A percentile compares a stretch with the other conserved stretches of the same genome.
Evolutionary conservation across 192 early-diverging fungal species (phyloP).

Genomic region (Entomortierella lignicola): DNA sequence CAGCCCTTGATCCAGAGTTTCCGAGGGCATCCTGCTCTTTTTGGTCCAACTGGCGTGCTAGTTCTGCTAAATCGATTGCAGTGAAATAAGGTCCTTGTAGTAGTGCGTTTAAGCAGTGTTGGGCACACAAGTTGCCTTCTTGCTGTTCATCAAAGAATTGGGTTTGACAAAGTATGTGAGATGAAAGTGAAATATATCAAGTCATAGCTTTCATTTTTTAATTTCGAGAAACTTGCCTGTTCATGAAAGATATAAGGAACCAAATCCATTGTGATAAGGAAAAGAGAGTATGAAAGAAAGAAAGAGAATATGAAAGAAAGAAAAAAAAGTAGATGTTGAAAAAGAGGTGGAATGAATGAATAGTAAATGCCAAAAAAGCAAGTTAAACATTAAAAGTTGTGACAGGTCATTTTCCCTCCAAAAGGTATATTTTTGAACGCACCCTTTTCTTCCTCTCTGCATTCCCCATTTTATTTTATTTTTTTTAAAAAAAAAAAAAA

Average conservation of each 20-base stretch:
- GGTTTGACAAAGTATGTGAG: slow-evolving; percentile 8
- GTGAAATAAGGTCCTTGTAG: slow-evolving; percentile 78
- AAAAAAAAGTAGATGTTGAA: neutral
- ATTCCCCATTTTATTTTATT: neutral
- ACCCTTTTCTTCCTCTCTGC: neutral
- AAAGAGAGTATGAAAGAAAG: too few species aligned
- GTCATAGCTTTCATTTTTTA: neutral
- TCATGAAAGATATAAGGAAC: slow-evolving; percentile 53
- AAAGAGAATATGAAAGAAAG: neutral
- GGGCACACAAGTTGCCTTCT: slow-evolving; percentile 85
- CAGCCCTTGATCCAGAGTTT: slow-evolving; percentile 33
- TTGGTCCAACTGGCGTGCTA: slow-evolving; percentile 75
- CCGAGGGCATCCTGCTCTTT: slow-evolving; percentile 62
- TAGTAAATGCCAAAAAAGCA: neutral
- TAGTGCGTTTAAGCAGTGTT: slow-evolving; percentile 84
- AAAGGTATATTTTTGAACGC: too few species aligned
- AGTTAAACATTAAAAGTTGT: neutral
- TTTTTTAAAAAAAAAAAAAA: neutral
- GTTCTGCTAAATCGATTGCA: slow-evolving; percentile 77
- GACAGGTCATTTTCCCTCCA: neutral
- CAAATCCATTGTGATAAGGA: slow-evolving; percentile 19
- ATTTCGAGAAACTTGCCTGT: slow-evolving; percentile 2
- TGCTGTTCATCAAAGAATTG: slow-evolving; percentile 52
- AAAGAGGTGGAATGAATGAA: neutral
- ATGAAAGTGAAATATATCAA: neutral